Evolutionary conservation across 1,284 basidiomycete genomes (phyloP).

Genomic region (Cryptococcus neoformans): DNA sequence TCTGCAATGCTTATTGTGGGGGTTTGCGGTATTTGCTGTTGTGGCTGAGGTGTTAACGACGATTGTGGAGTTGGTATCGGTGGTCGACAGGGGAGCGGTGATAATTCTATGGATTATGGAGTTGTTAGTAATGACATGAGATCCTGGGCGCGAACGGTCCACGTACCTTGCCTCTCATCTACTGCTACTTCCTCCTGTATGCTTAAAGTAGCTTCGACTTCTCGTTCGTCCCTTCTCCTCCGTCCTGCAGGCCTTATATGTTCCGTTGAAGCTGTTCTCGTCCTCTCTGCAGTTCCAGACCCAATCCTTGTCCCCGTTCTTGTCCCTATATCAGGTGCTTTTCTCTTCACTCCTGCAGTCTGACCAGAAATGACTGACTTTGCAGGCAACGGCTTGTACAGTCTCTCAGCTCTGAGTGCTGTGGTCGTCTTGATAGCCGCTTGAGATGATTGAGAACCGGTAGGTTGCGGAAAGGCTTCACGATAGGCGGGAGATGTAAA

Average conservation of each 20-base stretch:
- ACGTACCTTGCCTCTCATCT: too few relatives aligned
- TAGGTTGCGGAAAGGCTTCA: constrained; percentile 6
- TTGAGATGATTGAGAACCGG: background rate
- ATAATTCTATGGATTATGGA: too few relatives aligned
- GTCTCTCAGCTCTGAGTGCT: background rate
- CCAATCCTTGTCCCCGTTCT: too few relatives aligned
- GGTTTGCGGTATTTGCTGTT: too few relatives aligned
- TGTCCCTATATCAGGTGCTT: too few relatives aligned
- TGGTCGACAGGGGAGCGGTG: too few relatives aligned
- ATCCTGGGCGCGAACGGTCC: too few relatives aligned
- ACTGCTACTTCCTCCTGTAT: background rate
- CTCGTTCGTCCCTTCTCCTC: background rate
- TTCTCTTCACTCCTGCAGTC: background rate
- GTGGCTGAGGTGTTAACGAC: too few relatives aligned
- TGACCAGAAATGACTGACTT: background rate
- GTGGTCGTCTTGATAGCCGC: background rate
- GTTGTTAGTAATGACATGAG: too few relatives aligned
- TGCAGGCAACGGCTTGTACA: background rate
- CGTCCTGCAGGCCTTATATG: background rate
- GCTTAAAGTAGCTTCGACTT: background rate
- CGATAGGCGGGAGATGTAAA: constrained; percentile 28
- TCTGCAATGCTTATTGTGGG: constrained; percentile 1
- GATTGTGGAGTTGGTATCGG: background rate
- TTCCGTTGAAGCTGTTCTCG: background rate
- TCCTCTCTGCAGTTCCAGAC: too few relatives aligned